phyloP scores from a whole-genome alignment of 441 rosid genomes.

The Arabidopsis hybrid region DNA sequence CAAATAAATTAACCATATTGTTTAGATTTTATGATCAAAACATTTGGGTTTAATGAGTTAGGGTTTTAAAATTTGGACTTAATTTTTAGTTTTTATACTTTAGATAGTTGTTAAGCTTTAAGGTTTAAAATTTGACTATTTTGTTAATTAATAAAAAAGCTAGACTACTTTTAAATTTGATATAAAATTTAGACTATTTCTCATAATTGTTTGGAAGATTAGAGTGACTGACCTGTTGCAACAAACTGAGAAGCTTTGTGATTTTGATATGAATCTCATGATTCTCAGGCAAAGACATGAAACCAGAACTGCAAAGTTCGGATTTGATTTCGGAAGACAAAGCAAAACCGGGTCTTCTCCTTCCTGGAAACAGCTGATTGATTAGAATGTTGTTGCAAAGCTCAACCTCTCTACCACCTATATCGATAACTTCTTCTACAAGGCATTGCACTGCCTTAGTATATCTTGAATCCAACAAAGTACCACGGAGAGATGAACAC shows the following conservation, averaged over 20 bases:
- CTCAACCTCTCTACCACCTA: conserved; percentile 57
- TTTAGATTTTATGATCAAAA: neutral
- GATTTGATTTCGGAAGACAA: conserved; percentile 71
- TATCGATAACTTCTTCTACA: conserved; percentile 66
- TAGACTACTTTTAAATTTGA: neutral
- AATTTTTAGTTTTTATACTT: neutral
- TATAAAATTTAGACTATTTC: neutral
- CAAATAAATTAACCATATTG: no score
- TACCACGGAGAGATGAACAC: conserved; percentile 23
- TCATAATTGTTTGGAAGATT: neutral
- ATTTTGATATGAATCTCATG: conserved; percentile 62
- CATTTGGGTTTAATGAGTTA: neutral
- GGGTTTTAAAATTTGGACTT: neutral
- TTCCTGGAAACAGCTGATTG: conserved; percentile 57
- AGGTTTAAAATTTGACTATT: neutral
- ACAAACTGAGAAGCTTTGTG: conserved; percentile 64
- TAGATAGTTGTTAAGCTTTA: neutral
- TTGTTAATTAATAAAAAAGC: neutral
- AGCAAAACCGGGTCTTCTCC: conserved; percentile 52
- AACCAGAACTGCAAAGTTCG: conserved; percentile 56
- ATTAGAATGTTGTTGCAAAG: conserved; percentile 50
- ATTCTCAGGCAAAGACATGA: conserved; percentile 56
- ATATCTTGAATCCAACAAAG: conserved; percentile 56
- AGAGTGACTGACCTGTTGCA: conserved; percentile 67
- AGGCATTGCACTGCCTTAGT: conserved; percentile 67